A percentile compares a stretch with the other conserved stretches of the same genome.
phyloP scores from a whole-genome alignment of 1,284 basidiomycete species.

The Puccinia triticina region DNA sequence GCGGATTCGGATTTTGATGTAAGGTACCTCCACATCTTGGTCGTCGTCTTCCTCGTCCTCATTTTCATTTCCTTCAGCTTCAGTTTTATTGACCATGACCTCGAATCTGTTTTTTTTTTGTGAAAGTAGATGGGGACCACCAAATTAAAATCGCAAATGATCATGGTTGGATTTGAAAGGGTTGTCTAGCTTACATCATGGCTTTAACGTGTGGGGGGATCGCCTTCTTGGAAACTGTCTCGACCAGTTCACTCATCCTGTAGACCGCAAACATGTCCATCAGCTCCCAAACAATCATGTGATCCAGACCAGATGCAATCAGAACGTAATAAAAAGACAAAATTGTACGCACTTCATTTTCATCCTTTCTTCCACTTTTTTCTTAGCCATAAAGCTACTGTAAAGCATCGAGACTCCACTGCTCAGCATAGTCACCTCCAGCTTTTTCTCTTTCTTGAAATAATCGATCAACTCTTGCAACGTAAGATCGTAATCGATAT shows the following conservation, averaged over 20 bases:
- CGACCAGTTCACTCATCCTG: slow-evolving; percentile 84
- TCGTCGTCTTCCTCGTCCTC: slow-evolving; percentile 35
- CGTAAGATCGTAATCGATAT: slow-evolving; percentile 85
- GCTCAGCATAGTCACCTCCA: slow-evolving; percentile 93
- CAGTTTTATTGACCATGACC: slow-evolving; percentile 47
- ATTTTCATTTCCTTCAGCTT: not conserved
- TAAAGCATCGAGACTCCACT: slow-evolving; percentile 97
- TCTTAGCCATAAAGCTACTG: slow-evolving; percentile 86
- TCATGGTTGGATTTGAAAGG: not conserved
- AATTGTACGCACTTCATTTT: slow-evolving; percentile 67
- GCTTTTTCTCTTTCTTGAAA: slow-evolving; percentile 81
- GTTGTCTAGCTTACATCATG: slow-evolving; percentile 50
- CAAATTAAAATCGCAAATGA: not conserved
- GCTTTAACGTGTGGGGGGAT: slow-evolving; percentile 66
- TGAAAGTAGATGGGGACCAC: not conserved
- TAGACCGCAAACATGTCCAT: slow-evolving; percentile 1
- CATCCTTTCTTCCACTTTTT: slow-evolving; percentile 84
- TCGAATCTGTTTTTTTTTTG: slow-evolving; percentile 28
- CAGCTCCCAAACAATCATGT: slow-evolving; percentile 56
- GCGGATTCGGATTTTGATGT: slow-evolving; percentile 49
- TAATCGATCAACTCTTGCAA: slow-evolving; percentile 81
- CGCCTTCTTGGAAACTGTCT: slow-evolving; percentile 89
- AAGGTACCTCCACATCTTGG: slow-evolving; percentile 50
- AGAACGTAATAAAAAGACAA: slow-evolving; percentile 51
- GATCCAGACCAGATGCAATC: slow-evolving; percentile 50